Evolutionary conservation across 306 rosid genomes (phyloP).

Genomic region (Cucumis hystrix): DNA sequence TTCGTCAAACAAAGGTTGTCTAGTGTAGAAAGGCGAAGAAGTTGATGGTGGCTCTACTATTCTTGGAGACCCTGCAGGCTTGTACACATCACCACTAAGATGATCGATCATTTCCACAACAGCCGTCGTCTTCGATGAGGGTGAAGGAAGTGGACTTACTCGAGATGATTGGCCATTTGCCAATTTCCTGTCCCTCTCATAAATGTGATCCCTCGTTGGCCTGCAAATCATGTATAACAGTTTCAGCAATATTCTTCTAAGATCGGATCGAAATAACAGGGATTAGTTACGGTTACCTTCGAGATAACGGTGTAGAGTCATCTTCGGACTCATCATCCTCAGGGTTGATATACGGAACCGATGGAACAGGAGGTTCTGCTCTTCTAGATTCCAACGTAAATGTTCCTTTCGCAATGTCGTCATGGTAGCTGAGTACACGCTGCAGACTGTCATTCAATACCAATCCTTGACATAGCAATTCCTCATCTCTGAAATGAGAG

Average conservation of each 20-base stretch:
- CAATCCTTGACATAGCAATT: conserved; percentile 57
- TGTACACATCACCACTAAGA: conserved; percentile 74
- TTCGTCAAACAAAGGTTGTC: conserved; percentile 46
- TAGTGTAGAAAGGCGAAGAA: conserved; percentile 33
- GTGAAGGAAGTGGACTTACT: conserved; percentile 54
- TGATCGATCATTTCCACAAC: conserved; percentile 50
- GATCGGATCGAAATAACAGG: not conserved
- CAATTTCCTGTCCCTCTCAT: conserved; percentile 30
- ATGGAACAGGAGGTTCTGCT: conserved; percentile 41
- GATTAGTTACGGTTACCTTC: conserved; percentile 25
- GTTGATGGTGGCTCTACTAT: conserved; percentile 27
- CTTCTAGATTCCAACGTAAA: conserved; percentile 26
- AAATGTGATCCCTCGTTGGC: conserved; percentile 41
- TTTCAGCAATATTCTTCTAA: not conserved
- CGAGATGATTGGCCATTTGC: conserved; percentile 28
- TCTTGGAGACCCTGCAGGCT: conserved; percentile 27
- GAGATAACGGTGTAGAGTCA: conserved; percentile 70
- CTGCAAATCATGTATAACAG: conserved; percentile 22
- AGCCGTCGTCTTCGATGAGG: conserved; percentile 44
- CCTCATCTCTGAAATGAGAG: conserved; percentile 52
- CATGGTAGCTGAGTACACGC: conserved; percentile 61
- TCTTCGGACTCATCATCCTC: conserved; percentile 89
- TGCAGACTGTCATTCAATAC: conserved; percentile 77
- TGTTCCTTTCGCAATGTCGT: conserved; percentile 46
- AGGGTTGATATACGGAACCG: conserved; percentile 58